Evolutionary conservation across 805 yeast species (phyloP).

Genomic region (Wickerhamiella siamensis): DNA sequence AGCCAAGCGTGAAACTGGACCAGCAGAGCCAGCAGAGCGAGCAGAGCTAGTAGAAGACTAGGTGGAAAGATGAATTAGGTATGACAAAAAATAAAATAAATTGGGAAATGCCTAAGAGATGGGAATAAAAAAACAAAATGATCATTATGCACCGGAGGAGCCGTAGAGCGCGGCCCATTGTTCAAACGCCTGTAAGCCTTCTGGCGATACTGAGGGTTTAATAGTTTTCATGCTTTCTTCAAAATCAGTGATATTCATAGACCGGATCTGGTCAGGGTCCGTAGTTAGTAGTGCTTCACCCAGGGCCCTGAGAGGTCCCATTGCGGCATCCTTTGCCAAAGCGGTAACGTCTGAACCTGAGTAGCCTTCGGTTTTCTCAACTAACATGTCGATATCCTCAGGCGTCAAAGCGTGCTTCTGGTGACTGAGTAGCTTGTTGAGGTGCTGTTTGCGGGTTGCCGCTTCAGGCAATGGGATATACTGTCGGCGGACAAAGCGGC

Average conservation of each 20-base stretch:
- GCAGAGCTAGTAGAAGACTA: no score
- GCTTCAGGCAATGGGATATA: conserved; percentile 89
- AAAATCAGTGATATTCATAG: conserved; percentile 62
- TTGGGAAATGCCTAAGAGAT: no score
- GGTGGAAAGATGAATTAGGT: no score
- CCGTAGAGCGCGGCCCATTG: conserved; percentile 83
- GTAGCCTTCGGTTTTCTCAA: conserved; percentile 60
- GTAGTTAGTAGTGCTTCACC: conserved; percentile 68
- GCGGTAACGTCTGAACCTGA: conserved; percentile 94
- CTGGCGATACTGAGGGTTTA: conserved; percentile 75
- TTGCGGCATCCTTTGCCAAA: conserved; percentile 90
- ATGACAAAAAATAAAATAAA: no score
- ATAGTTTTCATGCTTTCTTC: conserved; percentile 59
- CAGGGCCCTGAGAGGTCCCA: conserved; percentile 86
- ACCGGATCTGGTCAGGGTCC: conserved; percentile 61
- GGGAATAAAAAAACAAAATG: not conserved
- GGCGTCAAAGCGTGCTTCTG: conserved; percentile 60
- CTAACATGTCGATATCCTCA: conserved; percentile 44
- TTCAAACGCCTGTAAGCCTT: conserved; percentile 66
- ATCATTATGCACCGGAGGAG: conserved; percentile 59
- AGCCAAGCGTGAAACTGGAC: conserved; percentile 8
- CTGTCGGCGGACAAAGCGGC: conserved; percentile 81
- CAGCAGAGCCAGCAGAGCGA: no score
- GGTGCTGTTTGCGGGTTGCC: conserved; percentile 63
- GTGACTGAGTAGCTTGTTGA: conserved; percentile 47